These are phyloP conservation scores for Diddensiella caesifluorescens DNA, from an alignment of 805 yeast genomes.

Conservation along the genomic window DNA sequence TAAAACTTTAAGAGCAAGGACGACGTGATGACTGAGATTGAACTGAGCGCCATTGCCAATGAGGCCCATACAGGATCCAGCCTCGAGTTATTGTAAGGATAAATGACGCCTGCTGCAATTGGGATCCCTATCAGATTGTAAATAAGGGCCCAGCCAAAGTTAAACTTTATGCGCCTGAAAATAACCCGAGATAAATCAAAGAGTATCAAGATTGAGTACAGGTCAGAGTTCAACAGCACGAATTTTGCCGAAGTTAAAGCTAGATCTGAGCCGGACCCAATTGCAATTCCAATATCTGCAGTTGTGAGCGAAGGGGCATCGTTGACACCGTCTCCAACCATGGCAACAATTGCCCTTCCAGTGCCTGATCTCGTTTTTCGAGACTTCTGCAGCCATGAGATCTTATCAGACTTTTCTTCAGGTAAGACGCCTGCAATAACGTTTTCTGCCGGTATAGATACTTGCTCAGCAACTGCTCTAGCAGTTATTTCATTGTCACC, in stretches of 20 bases:
- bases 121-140: conserved; percentile 86
- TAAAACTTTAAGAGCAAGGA: conserved; percentile 64
- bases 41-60: conserved; percentile 87
- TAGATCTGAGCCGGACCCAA: conserved; percentile 71
- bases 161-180: conserved; percentile 66
- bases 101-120: conserved; percentile 86
- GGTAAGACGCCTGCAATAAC: conserved; percentile 72
- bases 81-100: conserved; percentile 64
- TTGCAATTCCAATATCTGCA: conserved; percentile 74
- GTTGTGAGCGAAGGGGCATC: conserved; percentile 75
- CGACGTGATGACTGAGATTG: conserved; percentile 79
- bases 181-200: conserved; percentile 66
- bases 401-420: conserved; percentile 59
- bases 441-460: conserved; percentile 48
- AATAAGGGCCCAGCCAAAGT: conserved; percentile 80
- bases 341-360: conserved; percentile 48
- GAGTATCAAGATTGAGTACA: conserved; percentile 48
- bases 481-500: conserved; percentile 72
- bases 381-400: conserved; percentile 49
- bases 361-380: conserved; percentile 18
- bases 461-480: conserved; percentile 54
- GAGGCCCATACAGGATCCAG: conserved; percentile 88
- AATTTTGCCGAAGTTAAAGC: conserved; percentile 73
- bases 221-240: conserved; percentile 50
- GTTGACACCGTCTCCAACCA: conserved; percentile 82